phyloP scores from a whole-genome alignment of 2,329 filamentous ascomycete genomes.

The Talaromyces rugulosus region DNA sequence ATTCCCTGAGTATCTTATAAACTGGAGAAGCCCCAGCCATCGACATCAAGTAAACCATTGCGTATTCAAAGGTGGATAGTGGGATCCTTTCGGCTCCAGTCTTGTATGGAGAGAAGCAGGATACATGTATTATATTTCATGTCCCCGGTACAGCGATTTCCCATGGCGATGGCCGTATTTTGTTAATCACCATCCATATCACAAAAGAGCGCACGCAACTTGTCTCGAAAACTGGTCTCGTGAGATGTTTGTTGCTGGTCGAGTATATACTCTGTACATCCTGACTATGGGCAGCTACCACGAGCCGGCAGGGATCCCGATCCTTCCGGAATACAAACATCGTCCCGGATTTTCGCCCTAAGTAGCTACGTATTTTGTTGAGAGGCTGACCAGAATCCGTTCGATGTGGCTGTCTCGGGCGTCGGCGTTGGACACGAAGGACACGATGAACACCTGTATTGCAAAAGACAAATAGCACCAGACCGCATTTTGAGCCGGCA shows the following conservation, averaged over 20 bases:
- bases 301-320: background rate
- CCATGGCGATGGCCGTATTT: background rate
- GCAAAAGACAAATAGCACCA: background rate
- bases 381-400: background rate
- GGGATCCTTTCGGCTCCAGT: background rate
- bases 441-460: background rate
- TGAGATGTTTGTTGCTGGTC: background rate
- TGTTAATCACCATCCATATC: background rate
- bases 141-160: background rate
- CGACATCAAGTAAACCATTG: background rate
- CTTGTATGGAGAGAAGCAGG: background rate
- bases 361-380: background rate
- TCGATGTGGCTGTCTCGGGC: background rate
- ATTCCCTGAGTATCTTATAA: background rate
- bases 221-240: background rate
- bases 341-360: background rate
- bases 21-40: background rate
- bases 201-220: background rate
- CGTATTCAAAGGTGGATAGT: background rate
- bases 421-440: background rate
- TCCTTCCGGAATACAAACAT: background rate
- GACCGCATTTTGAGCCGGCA: background rate
- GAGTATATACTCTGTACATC: background rate
- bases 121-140: background rate
- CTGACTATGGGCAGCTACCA: background rate